A percentile compares a stretch with the other conserved stretches of the same genome.
phyloP scores from a whole-genome alignment of 192 early-diverging fungal genomes.

The Umbelopsis sp. region DNA sequence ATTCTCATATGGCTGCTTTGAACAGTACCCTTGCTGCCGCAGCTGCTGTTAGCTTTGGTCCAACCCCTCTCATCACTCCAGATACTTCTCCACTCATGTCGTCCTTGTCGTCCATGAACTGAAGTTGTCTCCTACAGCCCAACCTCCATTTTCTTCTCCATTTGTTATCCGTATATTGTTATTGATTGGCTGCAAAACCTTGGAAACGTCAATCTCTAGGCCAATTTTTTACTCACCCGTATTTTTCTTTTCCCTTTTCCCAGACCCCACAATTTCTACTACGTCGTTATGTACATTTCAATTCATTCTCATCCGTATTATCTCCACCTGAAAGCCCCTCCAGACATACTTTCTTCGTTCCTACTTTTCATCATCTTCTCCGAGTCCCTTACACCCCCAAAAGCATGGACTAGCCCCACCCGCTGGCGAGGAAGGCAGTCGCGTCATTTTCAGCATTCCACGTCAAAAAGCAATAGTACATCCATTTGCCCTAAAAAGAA shows the following conservation, averaged over 20 bases:
- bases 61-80: constrained; percentile 20
- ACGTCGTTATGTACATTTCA: background rate
- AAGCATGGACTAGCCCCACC: constrained; percentile 6
- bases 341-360: background rate
- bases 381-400: background rate
- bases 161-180: no score
- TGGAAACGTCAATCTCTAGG: no score
- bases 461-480: background rate
- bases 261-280: background rate
- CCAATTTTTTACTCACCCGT: background rate
- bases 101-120: constrained; percentile 7
- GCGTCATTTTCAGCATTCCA: background rate
- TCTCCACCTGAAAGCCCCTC: background rate
- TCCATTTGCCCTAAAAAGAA: background rate
- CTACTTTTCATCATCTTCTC: background rate
- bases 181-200: no score
- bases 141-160: no score
- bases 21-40: constrained; percentile 32
- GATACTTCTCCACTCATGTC: background rate
- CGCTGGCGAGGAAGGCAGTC: constrained; percentile 16
- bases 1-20: constrained; percentile 69
- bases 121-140: background rate
- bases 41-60: constrained; percentile 29
- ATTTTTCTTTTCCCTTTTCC: background rate
- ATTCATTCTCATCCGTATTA: background rate